A percentile compares a stretch with the other conserved stretches of the same genome.
These are phyloP conservation scores for Aspergillus unguis DNA, from an alignment of 2,329 filamentous ascomycete species.

Conservation along the genomic window DNA sequence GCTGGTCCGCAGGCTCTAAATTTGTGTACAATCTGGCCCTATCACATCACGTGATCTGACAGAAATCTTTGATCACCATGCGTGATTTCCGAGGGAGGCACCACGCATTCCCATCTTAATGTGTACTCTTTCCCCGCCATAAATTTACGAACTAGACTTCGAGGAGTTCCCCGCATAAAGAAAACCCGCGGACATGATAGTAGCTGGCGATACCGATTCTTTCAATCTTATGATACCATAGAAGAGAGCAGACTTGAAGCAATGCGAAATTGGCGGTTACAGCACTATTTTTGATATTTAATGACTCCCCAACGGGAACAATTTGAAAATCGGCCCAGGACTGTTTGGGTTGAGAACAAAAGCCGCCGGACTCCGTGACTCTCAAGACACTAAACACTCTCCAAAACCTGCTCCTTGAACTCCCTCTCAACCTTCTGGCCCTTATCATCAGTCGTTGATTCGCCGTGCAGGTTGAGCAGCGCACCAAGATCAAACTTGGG, in stretches of 20 bases:
- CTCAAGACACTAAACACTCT: constrained; percentile 73
- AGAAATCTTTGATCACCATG: too few species aligned
- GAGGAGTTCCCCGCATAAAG: too few species aligned
- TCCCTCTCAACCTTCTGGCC: constrained; percentile 98
- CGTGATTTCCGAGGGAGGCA: too few species aligned
- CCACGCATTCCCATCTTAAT: too few species aligned
- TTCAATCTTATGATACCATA: not conserved
- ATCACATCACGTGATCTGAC: too few species aligned
- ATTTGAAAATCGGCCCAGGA: not conserved
- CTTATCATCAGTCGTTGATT: constrained; percentile 92
- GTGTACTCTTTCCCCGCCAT: too few species aligned
- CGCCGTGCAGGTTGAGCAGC: constrained; percentile 93
- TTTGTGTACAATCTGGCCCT: too few species aligned
- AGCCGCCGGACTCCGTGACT: constrained; percentile 75
- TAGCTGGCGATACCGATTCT: not conserved
- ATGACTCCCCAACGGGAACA: constrained; percentile 9
- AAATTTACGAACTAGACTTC: too few species aligned
- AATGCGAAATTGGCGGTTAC: constrained; percentile 12
- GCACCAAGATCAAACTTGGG: constrained; percentile 99
- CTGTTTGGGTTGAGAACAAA: constrained; percentile 23
- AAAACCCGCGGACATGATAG: too few species aligned
- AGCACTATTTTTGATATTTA: constrained; percentile 11
- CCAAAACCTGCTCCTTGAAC: constrained; percentile 97
- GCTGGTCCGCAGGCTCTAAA: too few species aligned
- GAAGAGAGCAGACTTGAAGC: not conserved